Percentiles rank a stretch among this genome's conserved stretches.
phyloP scores from a whole-genome alignment of 768 basidiomycete species.

The Podaxis sp. region DNA sequence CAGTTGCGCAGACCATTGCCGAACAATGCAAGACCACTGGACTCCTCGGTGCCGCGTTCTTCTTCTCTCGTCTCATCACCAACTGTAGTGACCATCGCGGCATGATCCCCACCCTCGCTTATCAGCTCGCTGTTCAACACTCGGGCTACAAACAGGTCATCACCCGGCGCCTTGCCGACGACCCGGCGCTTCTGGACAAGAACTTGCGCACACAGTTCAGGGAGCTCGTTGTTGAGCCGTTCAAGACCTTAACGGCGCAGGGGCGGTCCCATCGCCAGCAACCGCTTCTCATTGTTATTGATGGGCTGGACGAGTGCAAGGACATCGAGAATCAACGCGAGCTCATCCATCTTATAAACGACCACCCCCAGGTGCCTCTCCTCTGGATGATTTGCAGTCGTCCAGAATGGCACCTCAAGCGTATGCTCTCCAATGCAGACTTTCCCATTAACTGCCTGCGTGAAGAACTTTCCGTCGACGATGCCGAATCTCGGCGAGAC shows the following conservation, averaged over 20 bases:
- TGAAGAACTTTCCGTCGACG: background rate
- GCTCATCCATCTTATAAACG: background rate
- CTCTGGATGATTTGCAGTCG: background rate
- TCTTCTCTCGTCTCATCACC: background rate
- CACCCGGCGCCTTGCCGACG: background rate
- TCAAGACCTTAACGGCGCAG: background rate
- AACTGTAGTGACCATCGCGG: background rate
- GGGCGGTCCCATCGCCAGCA: background rate
- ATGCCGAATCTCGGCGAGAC: background rate
- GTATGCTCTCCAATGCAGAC: background rate
- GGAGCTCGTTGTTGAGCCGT: background rate
- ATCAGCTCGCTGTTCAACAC: background rate
- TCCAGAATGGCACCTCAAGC: background rate
- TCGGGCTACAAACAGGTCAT: background rate
- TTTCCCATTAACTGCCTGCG: background rate
- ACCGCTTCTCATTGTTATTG: background rate
- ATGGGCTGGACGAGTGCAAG: background rate
- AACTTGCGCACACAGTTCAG: background rate
- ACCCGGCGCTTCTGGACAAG: background rate
- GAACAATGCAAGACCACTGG: background rate
- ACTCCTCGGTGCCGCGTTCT: background rate
- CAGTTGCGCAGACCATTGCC: background rate
- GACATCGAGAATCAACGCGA: background rate
- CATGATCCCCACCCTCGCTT: background rate
- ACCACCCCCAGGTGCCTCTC: background rate